These are phyloP conservation scores for Ulmus americana DNA, from an alignment of 331 rosid species.

Conservation along the genomic window DNA sequence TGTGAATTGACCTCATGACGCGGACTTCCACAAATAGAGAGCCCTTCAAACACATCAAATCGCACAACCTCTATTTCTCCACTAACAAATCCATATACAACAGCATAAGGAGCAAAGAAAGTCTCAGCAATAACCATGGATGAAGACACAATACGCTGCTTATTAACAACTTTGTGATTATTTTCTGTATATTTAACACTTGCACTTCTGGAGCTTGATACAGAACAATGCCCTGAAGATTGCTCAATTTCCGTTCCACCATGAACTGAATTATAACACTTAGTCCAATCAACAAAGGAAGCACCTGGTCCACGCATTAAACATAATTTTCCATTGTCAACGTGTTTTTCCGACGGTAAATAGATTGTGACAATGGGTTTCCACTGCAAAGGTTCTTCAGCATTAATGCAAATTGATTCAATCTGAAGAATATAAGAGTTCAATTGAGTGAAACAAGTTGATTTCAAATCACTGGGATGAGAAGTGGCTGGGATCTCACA, in stretches of 20 bases:
- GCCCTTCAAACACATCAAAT: slow-evolving; percentile 60
- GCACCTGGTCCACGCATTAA: slow-evolving; percentile 37
- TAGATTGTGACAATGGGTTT: slow-evolving; percentile 58
- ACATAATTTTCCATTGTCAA: slow-evolving; percentile 32
- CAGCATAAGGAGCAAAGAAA: slow-evolving; percentile 41
- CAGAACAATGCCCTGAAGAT: slow-evolving; percentile 22
- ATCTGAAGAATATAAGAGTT: slow-evolving; percentile 43
- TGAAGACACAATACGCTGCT: slow-evolving; percentile 38
- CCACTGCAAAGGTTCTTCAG: slow-evolving; percentile 70
- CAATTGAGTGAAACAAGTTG: slow-evolving; percentile 44
- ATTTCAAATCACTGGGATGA: slow-evolving; percentile 40
- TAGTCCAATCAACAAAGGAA: slow-evolving; percentile 49
- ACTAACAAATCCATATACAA: slow-evolving; percentile 69
- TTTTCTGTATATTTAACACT: slow-evolving; percentile 11
- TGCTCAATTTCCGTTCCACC: slow-evolving; percentile 27
- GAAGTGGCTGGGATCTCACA: slow-evolving; percentile 57
- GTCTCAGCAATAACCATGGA: slow-evolving; percentile 38
- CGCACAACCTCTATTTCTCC: slow-evolving; percentile 72
- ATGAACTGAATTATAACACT: slow-evolving; percentile 28
- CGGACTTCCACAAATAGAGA: slow-evolving; percentile 45
- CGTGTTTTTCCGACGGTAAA: slow-evolving; percentile 40
- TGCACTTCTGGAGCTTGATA: slow-evolving; percentile 30
- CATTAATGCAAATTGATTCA: slow-evolving; percentile 54
- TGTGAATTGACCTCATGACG: slow-evolving; percentile 35
- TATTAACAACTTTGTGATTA: slow-evolving; percentile 29